These are phyloP conservation scores for Suillus cothurnatus DNA, from an alignment of 768 basidiomycete species.

Conservation along the genomic window DNA sequence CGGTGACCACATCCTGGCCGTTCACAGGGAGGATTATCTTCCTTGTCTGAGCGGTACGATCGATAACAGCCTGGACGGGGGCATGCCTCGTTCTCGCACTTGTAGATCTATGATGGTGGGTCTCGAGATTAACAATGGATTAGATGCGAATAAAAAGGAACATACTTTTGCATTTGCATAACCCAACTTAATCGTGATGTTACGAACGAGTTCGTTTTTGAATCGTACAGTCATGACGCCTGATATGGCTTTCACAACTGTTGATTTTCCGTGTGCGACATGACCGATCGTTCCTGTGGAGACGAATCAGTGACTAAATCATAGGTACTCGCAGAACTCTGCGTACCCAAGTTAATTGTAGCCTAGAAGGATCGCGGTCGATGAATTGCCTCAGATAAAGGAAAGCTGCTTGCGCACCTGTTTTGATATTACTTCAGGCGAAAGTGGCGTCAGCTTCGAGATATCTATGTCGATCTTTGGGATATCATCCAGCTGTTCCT, in stretches of 20 bases:
- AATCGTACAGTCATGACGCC: conserved; percentile 98
- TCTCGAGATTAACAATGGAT: neutral
- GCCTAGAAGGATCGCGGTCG: conserved; percentile 53
- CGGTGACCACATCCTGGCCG: conserved; percentile 86
- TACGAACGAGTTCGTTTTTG: conserved; percentile 98
- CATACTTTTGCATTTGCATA: conserved; percentile 98
- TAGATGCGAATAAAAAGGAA: conserved; percentile 17
- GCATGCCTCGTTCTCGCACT: conserved; percentile 93
- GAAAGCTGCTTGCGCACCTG: conserved; percentile 55
- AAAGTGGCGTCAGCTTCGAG: conserved; percentile 82
- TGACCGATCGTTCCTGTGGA: conserved; percentile 91
- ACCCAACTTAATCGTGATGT: conserved; percentile 99
- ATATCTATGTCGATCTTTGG: conserved; percentile 78
- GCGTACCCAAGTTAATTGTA: conserved; percentile 87
- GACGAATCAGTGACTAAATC: conserved; percentile 1
- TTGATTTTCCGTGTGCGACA: conserved; percentile 97
- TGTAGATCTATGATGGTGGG: conserved; percentile 75
- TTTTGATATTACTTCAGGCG: conserved; percentile 89
- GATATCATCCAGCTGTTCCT: conserved; percentile 52
- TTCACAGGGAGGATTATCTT: conserved; percentile 92
- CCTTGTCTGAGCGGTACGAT: conserved; percentile 93
- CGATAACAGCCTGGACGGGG: conserved; percentile 93
- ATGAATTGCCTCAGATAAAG: neutral
- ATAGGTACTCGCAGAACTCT: neutral
- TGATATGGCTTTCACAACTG: conserved; percentile 97